Evolutionary conservation across 225 moss, liverwort and hornwort genomes (phyloP), one percentile per base, ranked within the genome.

Genomic region (Marchantia paleacea): DNA sequence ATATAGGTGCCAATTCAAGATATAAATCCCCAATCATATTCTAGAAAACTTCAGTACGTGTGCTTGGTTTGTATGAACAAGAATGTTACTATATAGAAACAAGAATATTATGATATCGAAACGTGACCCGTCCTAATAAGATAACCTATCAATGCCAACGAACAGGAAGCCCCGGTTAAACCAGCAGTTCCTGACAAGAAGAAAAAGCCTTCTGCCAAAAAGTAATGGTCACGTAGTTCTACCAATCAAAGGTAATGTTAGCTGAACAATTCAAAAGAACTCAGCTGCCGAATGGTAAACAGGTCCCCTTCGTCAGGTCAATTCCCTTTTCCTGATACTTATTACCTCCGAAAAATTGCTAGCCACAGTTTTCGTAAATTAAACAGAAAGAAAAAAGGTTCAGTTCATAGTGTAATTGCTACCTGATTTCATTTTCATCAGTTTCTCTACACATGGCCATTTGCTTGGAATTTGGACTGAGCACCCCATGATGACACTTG

Each of bases 161-260:
- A 73, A 50, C 81, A 84, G 86, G 85, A 80, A 74, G 73, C 50
- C 49, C 66, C 80, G 39, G 77, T 55, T 39, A 82, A 85, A 75
- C 76, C 71, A 77, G 72, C 79, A 72, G 70, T 71, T 25, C 15
- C 70, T 20, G 80, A 72, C 63, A 81, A 85, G 64, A 82, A 73
- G 80, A 82, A 76, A 62, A 82, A 85, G 76, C 48, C 81, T 69
- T 24, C 79, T 18, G 64, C 52, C 54, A 85, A 85, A 72, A 71
- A 71, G 79, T 74, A 75, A 29, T 54, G 52, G 63, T 20, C 63
- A 66, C 14, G 25, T 74, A 74, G 18, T 14, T 29, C 15, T 68
- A 12, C 13, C 29, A 24, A 29, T 28, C 15, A 24, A 55, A 54
- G 74, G 74, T 74, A 74, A 54, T n/a, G 51, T 26, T 53, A 55